A percentile compares a stretch with the other conserved stretches of the same genome.
Evolutionary conservation across 2,329 filamentous ascomycete species (phyloP).

Genomic region (Cryphonectria radicalis): DNA sequence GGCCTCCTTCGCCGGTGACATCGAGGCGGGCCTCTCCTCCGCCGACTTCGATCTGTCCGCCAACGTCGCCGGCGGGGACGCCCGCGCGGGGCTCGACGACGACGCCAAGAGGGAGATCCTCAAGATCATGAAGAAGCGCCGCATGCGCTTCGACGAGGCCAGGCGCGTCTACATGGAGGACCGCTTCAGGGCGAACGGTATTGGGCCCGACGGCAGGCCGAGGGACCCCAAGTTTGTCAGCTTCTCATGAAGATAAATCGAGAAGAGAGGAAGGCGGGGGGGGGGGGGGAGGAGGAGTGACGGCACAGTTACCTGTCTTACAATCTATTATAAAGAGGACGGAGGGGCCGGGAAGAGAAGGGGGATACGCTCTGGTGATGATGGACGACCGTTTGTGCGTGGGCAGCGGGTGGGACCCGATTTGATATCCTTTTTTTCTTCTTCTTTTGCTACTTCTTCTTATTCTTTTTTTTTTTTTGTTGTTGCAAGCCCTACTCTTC

Average conservation of each 20-base stretch:
- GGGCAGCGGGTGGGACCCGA: not conserved
- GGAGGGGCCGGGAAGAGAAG: not conserved
- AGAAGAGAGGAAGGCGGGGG: not conserved
- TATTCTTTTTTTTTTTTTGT: not conserved
- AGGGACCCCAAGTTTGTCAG: slow-evolving; percentile 95
- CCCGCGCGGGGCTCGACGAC: slow-evolving; percentile 79
- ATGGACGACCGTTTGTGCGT: not conserved
- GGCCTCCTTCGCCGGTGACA: slow-evolving; percentile 77
- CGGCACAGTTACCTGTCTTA: not conserved
- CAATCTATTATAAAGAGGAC: not conserved
- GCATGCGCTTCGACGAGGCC: slow-evolving; percentile 89
- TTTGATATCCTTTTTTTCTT: not conserved
- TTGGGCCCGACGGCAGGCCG: slow-evolving; percentile 84
- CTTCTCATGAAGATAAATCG: slow-evolving; percentile 64
- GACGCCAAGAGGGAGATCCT: slow-evolving; percentile 80
- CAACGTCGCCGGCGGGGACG: slow-evolving; percentile 81
- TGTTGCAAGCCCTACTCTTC: not conserved
- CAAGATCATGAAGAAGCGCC: slow-evolving; percentile 85
- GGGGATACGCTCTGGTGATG: not conserved
- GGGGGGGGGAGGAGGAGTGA: not conserved
- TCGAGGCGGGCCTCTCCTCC: slow-evolving; percentile 85
- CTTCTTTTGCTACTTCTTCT: not conserved
- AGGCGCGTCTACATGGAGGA: slow-evolving; percentile 84
- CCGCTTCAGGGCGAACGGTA: slow-evolving; percentile 83
- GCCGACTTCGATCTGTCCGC: slow-evolving; percentile 79